Percentiles rank a stretch among this genome's conserved stretches.
Evolutionary conservation across 1,284 basidiomycete species (phyloP).

Genomic region (Irpex lacteus): DNA sequence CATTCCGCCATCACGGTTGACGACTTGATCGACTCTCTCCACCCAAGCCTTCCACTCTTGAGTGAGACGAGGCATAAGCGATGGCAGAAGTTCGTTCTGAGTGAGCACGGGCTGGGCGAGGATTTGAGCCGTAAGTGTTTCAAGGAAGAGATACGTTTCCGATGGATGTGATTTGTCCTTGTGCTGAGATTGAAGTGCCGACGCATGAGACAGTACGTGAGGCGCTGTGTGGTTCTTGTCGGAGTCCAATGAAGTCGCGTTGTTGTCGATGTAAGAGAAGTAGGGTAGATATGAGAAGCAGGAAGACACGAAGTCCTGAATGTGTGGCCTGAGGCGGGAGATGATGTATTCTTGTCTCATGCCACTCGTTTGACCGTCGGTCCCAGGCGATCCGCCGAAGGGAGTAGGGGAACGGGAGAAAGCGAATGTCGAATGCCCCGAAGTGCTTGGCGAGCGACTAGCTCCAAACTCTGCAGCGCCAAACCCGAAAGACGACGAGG

Average conservation of each 20-base stretch:
- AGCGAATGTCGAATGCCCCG: slow-evolving; percentile 9
- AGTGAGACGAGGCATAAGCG: slow-evolving; percentile 56
- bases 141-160: slow-evolving; percentile 71
- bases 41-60: slow-evolving; percentile 80
- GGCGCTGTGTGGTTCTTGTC: slow-evolving; percentile 21
- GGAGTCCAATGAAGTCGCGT: slow-evolving; percentile 19
- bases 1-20: slow-evolving; percentile 75
- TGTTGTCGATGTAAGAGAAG: slow-evolving; percentile 61
- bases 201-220: slow-evolving; percentile 32
- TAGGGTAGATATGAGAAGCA: slow-evolving; percentile 79
- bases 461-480: slow-evolving; percentile 20
- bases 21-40: slow-evolving; percentile 59
- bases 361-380: slow-evolving; percentile 26
- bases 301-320: slow-evolving; percentile 70
- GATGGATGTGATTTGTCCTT: slow-evolving; percentile 64
- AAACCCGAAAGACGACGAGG: slow-evolving; percentile 24
- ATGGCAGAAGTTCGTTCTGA: slow-evolving; percentile 52
- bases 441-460: slow-evolving; percentile 15
- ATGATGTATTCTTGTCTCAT: slow-evolving; percentile 80
- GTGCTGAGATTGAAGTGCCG: slow-evolving; percentile 44
- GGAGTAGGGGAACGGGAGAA: slow-evolving; percentile 35
- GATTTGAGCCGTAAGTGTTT: slow-evolving; percentile 64
- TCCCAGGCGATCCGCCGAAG: slow-evolving; percentile 41
- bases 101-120: slow-evolving; percentile 64
- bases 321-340: slow-evolving; percentile 69